A percentile compares a stretch with the other conserved stretches of the same genome.
These are phyloP conservation scores for Globisporangium paddicum DNA, from an alignment of 352 stramenopile species.

Conservation along the genomic window DNA sequence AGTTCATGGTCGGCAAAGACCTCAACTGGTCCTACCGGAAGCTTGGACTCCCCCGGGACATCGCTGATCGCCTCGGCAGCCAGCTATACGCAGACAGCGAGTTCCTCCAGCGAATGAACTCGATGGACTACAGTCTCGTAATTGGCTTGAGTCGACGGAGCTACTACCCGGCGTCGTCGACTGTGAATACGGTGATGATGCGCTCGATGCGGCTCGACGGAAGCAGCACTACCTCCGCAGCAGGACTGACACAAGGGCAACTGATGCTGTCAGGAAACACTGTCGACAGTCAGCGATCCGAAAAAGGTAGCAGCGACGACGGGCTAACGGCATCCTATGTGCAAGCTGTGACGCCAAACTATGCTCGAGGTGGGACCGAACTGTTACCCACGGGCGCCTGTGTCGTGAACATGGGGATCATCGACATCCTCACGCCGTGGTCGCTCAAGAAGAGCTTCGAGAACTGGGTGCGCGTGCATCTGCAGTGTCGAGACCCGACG, in stretches of 20 bases:
- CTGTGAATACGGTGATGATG: constrained; percentile 15
- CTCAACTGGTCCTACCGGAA: constrained; percentile 82
- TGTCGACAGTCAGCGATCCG: not conserved
- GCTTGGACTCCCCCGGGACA: constrained; percentile 62
- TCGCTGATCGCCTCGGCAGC: constrained; percentile 63
- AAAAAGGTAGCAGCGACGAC: constrained; percentile 32
- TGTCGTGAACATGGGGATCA: constrained; percentile 95
- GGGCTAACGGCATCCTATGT: constrained; percentile 31
- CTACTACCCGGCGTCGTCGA: constrained; percentile 30
- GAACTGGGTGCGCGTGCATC: constrained; percentile 74
- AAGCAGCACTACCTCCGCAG: not conserved
- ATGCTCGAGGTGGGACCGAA: constrained; percentile 22
- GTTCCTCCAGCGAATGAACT: constrained; percentile 94
- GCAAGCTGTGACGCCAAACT: constrained; percentile 47
- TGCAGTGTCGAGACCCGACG: constrained; percentile 71
- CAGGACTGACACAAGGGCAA: not conserved
- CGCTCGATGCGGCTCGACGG: constrained; percentile 21
- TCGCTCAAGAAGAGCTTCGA: constrained; percentile 92
- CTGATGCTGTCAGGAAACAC: not conserved
- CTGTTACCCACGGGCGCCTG: constrained; percentile 61
- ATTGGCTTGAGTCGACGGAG: constrained; percentile 86
- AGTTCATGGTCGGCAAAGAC: constrained; percentile 85
- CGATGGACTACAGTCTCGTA: constrained; percentile 97
- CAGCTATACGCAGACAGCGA: constrained; percentile 90
- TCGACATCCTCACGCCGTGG: constrained; percentile 97